Evolutionary conservation across 2,329 filamentous ascomycete genomes (phyloP), one percentile per base, ranked within the genome.

Genomic region (Phyllosticta ampelicida): DNA sequence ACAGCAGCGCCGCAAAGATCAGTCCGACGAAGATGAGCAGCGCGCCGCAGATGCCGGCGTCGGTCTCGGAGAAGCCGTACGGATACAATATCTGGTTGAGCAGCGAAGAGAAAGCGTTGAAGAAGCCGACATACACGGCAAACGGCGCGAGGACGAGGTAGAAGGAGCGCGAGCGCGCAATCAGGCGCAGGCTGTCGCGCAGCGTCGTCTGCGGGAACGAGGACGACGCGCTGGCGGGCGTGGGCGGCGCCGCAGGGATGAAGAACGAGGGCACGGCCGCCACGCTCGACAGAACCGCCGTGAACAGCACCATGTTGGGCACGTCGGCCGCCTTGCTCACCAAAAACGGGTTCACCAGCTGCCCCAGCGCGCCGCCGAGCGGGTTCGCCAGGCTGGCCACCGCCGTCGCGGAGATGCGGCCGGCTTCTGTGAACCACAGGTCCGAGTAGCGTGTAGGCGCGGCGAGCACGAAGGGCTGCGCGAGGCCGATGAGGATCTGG

Each of bases 401-500:
- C 0, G 92, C 94, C 0, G 92, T 97, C 18, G 92, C 92, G 56
- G 87, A 86, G 11, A 96, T 88, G 57, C 94, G 83, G 8, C 91
- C 92, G 10, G 78, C 76, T 65, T 87, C 85, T 1, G 89, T 91
- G 74, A 97, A 97, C 94, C 94, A 97, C 60, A 96, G 77, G 69
- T 96, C 91, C 57, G 89, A 94, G 73, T 95, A 99, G 61, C 89
- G 80, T 0, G 94, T 92, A 0, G 94, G 92, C 0, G 92, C 90
- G 6, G 87, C 85, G 9, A 97, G 82, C 11, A 95, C 89, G 70
- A 97, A 97, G 0, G 94, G 91, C 69, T 99, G 94, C 0, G 90
- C 85, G 48, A 96, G 79, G 0, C 92, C 94, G 55, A 88, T 90
- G 61, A 99, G 71, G 69, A 97, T 86, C 75, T 97, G 92, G 4